Base-by-base conservation (phyloP, 2,329 filamentous ascomycete genomes). In the Trichoderma guizhouense region DNA sequence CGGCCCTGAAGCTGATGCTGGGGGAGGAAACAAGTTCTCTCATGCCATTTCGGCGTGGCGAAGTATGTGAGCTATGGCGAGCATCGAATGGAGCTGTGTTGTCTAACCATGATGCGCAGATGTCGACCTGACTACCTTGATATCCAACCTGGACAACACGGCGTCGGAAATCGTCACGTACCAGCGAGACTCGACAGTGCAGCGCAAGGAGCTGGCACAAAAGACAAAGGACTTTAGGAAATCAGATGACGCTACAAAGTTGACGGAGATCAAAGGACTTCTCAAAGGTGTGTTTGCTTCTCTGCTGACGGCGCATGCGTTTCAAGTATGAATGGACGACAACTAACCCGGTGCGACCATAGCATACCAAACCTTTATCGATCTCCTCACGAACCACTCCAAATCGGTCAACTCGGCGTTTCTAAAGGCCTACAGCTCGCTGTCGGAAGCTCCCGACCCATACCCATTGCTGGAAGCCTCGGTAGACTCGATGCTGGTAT, bases 221-320 rank as follows among this genome's bases (percentile, higher is more conserved):
- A 98, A 98, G 86, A 99, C 96, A 1, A 99, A 99, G 79, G 95
- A 98, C 78, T 99, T 98, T 77, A 88, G 95, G 73, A 98, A 98
- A 81, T 87, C 97, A 12, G 95, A 98, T 77, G 94, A 99, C 85
- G 85, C 92, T 12, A 89, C 89, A 71, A 99, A 98, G 82, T 84
- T 99, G 69, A 86, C 86, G 6, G 96, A 99, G 81, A 90, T 97
- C 84, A 99, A 98, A 83, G 90, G 90, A 51, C 84, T 99, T 65
- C 83, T 99, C 72, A 98, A 97, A 86, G 91, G 93, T 94, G 14
- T 24, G 32, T 5, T n/a, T 51, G 5, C 14, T n/a, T 11, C 12
- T 18, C 2, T 34, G 36, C 36, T 7, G 60, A 61, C 1, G 5
- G n/a, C 26, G 7, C 11, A 34, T 26, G 39, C 21, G 11, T 26